A percentile compares a stretch with the other conserved stretches of the same genome.
Conservation (phyloP, 1,284 basidiomycete species). For the Volvariella surrecta region DNA sequence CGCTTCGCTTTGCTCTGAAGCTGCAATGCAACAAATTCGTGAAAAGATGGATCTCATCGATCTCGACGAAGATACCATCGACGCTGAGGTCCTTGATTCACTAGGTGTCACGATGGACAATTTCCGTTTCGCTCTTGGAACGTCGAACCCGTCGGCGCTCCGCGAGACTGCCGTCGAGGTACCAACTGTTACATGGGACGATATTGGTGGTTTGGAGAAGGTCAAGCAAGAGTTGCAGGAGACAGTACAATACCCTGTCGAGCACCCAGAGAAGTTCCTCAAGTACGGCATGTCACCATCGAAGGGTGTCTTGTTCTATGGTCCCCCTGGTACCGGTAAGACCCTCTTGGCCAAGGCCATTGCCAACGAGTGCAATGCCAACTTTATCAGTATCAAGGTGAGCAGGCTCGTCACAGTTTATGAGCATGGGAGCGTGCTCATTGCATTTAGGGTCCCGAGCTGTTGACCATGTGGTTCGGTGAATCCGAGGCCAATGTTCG, state of each 20-base stretch:
- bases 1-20: conserved; percentile 93
- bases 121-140: conserved; percentile 93
- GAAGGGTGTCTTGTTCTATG: conserved; percentile 97
- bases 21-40: conserved; percentile 97
- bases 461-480: conserved; percentile 99
- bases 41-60: conserved; percentile 98
- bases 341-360: conserved; percentile 95
- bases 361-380: conserved; percentile 99
- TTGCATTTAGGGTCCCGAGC: conserved; percentile 76
- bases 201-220: conserved; percentile 98
- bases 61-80: conserved; percentile 91
- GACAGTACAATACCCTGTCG: conserved; percentile 99
- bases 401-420: conserved; percentile 8
- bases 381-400: conserved; percentile 94
- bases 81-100: conserved; percentile 93
- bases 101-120: conserved; percentile 98
- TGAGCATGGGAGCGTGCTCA: conserved; percentile 6
- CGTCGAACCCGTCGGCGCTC: conserved; percentile 93
- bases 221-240: conserved; percentile 99
- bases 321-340: conserved; percentile 96
- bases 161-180: conserved; percentile 97
- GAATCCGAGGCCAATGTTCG: conserved; percentile 99
- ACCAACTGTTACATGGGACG: conserved; percentile 86
- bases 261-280: conserved; percentile 99
- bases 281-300: conserved; percentile 99